These are phyloP conservation scores for Gossypium davidsonii DNA, from an alignment of 441 rosid genomes.

Conservation along the genomic window DNA sequence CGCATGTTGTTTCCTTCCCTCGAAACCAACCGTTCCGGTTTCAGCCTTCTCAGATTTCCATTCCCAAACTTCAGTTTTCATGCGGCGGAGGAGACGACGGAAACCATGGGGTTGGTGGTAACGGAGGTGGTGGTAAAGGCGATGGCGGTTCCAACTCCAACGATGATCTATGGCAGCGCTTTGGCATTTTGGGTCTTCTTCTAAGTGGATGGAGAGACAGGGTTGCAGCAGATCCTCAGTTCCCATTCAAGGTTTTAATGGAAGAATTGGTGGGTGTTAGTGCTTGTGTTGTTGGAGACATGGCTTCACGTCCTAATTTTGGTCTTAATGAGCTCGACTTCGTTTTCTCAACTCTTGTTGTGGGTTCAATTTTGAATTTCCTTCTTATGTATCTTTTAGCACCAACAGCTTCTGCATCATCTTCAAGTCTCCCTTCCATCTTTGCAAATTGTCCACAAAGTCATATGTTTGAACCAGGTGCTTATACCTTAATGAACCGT, in stretches of 20 bases:
- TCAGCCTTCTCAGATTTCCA: constrained; percentile 18
- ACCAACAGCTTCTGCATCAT: constrained; percentile 48
- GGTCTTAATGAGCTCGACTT: constrained; percentile 90
- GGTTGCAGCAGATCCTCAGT: constrained; percentile 90
- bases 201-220: constrained; percentile 77
- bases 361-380: constrained; percentile 84
- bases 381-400: constrained; percentile 88
- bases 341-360: constrained; percentile 84
- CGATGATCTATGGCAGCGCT: constrained; percentile 32
- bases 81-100: constrained; percentile 27
- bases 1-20: constrained; percentile 25
- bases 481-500: constrained; percentile 43
- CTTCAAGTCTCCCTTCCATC: constrained; percentile 43
- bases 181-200: constrained; percentile 43
- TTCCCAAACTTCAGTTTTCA: constrained; percentile 14
- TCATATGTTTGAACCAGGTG: constrained; percentile 84
- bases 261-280: constrained; percentile 84
- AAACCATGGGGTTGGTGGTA: constrained; percentile 22
- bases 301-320: constrained; percentile 95
- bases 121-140: constrained; percentile 33
- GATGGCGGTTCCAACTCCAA: constrained; percentile 22
- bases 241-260: constrained; percentile 94
- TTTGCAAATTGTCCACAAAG: constrained; percentile 70
- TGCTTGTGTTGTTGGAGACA: constrained; percentile 83
- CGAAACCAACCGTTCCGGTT: constrained; percentile 30